A percentile compares a stretch with the other conserved stretches of the same genome.
Conservation (phyloP, 1,284 basidiomycete genomes). For the Tausonia pullulans region DNA sequence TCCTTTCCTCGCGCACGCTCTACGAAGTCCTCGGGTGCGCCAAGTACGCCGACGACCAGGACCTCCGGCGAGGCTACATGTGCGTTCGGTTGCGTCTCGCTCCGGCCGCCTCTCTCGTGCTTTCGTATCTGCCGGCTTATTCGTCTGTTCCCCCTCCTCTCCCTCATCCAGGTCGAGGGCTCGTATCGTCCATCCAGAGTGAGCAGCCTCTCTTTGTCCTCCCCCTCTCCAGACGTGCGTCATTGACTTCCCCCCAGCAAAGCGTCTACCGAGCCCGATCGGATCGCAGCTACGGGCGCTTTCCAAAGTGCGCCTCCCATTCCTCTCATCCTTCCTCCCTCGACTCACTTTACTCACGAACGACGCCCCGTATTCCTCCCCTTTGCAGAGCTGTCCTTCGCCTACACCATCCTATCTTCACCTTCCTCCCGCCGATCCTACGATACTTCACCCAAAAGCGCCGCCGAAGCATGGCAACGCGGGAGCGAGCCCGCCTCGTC, state of each 20-base stretch:
- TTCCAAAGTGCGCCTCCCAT: slow-evolving; percentile 23
- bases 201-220: neutral
- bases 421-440: slow-evolving; percentile 17
- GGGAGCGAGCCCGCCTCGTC: neutral
- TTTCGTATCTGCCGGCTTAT: too few species aligned
- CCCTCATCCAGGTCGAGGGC: neutral
- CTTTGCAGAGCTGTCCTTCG: slow-evolving; percentile 24
- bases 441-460: slow-evolving; percentile 5
- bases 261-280: neutral
- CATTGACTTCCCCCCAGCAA: too few species aligned
- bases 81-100: neutral
- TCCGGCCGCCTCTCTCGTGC: too few species aligned
- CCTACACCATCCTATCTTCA: slow-evolving; percentile 29
- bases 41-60: neutral
- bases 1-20: slow-evolving; percentile 6
- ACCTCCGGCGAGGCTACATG: slow-evolving; percentile 6
- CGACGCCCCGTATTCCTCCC: too few species aligned
- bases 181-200: slow-evolving; percentile 14
- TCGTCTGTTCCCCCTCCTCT: too few species aligned
- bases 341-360: too few species aligned
- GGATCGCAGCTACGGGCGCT: slow-evolving; percentile 24
- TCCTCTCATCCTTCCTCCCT: too few species aligned
- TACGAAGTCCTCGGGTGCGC: slow-evolving; percentile 13
- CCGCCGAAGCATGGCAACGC: slow-evolving; percentile 7
- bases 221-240: neutral